Evolutionary conservation across 2,329 filamentous ascomycete species (phyloP), one percentile per base, ranked within the genome.

Genomic region (Cadophora sp.): DNA sequence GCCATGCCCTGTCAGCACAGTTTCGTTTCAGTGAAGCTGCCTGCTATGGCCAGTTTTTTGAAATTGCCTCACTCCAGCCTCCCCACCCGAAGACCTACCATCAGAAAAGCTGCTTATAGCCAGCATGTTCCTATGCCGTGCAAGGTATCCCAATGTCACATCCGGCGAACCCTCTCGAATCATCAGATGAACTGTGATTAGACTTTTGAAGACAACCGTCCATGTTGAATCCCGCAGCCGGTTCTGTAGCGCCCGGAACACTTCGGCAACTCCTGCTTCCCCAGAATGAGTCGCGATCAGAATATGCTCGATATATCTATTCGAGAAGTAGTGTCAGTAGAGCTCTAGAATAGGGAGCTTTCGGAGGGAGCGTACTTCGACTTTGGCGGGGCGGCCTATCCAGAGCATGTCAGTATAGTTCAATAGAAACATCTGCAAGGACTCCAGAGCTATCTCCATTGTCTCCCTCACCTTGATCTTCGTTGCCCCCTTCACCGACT

Each of bases 171-270:
- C 96, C 81, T 99, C 96, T 73, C 96, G 89, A 78, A 99, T 96
- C 96, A 99, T 98, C 69, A 98, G 83, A 79, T 99, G 96, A 56
- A 97, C 89, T 59, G 97, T 96, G 75, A 98, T 97, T 73, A 99
- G 84, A 74, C 93, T 91, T 83, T 99, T 99, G 89, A 97, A 97
- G 71, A 97, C 95, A 66, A 98, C 94, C n/a, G 96, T 99, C 96
- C 96, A 99, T 84, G 96, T 97, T 73, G 95, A 95, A 79, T 99
- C 96, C 78, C 94, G 91, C 72, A 99, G 81, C 62, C 96, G 89
- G 78, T 93, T 89, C 78, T 96, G 94, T 64, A 99, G 84, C 50
- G 94, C 93, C 68, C 96, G 90, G 79, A 99, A 98, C 76, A 99
- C 92, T 82, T 99, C 96, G 68, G 91, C 95, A 68, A 99, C 93